Percentiles rank a stretch among this genome's conserved stretches.
Evolutionary conservation across 805 yeast genomes (phyloP).

Genomic region (Schwanniomyces vanrijiae): DNA sequence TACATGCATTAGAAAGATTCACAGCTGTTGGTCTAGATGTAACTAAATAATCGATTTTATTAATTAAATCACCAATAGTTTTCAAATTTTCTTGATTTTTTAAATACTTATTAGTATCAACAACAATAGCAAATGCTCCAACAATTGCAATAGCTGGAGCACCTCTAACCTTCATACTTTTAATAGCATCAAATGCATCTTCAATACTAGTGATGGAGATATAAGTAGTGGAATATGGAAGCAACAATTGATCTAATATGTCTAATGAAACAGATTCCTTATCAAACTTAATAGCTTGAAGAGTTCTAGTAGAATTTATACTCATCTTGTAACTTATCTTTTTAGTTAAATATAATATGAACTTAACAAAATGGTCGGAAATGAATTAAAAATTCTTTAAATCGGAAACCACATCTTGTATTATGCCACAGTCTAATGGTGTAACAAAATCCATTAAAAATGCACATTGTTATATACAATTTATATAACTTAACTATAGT

Average conservation of each 20-base stretch:
- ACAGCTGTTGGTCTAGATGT: slow-evolving; percentile 95
- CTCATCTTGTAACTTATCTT: background rate
- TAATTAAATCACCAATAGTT: slow-evolving; percentile 34
- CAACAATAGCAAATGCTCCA: slow-evolving; percentile 78
- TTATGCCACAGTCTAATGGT: background rate
- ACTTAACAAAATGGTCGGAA: background rate
- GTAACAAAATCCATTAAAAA: background rate
- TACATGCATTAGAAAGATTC: slow-evolving; percentile 75
- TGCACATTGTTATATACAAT: background rate
- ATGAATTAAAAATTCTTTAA: background rate
- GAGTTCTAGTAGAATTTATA: slow-evolving; percentile 15
- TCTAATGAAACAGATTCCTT: slow-evolving; percentile 44
- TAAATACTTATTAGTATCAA: slow-evolving; percentile 51
- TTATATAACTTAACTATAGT: background rate
- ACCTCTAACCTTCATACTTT: slow-evolving; percentile 92
- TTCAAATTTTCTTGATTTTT: slow-evolving; percentile 8
- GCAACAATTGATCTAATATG: slow-evolving; percentile 75
- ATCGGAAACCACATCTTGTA: background rate
- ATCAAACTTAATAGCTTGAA: slow-evolving; percentile 69
- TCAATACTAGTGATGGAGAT: slow-evolving; percentile 60
- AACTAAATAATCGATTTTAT: slow-evolving; percentile 63
- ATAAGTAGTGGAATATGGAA: slow-evolving; percentile 79
- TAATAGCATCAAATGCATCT: slow-evolving; percentile 82
- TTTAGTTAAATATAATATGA: too few species aligned
- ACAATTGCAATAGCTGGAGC: slow-evolving; percentile 99